Evolutionary conservation across 2,329 filamentous ascomycete genomes (phyloP).

Genomic region (Dothideomycetidae sp.): DNA sequence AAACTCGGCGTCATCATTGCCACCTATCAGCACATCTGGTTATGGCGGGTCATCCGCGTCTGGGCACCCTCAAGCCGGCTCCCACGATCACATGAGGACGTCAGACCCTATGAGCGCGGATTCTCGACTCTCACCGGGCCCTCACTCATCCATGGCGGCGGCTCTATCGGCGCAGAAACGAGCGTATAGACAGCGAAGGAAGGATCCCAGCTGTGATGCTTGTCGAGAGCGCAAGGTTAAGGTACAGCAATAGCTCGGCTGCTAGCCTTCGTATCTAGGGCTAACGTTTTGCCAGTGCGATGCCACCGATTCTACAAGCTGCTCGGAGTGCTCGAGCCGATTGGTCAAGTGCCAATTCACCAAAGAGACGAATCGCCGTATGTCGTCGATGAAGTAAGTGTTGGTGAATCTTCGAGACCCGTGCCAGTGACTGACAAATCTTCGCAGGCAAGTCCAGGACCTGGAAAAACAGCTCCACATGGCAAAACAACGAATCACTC

Average conservation of each 20-base stretch:
- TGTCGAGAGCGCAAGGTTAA: conserved; percentile 72
- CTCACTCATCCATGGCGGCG: conserved; percentile 31
- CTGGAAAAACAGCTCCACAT: conserved; percentile 79
- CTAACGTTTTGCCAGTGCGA: conserved; percentile 50
- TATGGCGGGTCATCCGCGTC: conserved; percentile 4
- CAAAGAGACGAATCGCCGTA: conserved; percentile 93
- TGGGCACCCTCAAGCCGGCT: background rate
- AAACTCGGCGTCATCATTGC: conserved; percentile 1
- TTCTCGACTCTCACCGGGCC: conserved; percentile 25
- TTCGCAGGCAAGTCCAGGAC: conserved; percentile 69
- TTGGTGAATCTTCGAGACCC: background rate
- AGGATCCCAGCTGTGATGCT: conserved; percentile 95
- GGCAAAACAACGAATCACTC: conserved; percentile 65
- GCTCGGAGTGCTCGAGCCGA: conserved; percentile 90
- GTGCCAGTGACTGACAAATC: background rate
- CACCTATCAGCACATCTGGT: conserved; percentile 4
- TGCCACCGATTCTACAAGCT: conserved; percentile 89
- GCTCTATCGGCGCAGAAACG: conserved; percentile 66
- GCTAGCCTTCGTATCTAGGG: background rate
- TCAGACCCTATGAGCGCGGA: conserved; percentile 5
- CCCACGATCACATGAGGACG: conserved; percentile 5
- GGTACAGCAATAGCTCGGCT: conserved; percentile 22
- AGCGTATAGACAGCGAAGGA: conserved; percentile 85
- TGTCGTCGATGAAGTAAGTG: conserved; percentile 92
- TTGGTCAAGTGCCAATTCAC: conserved; percentile 98